These are phyloP conservation scores for Backusella mclennaniae DNA, from an alignment of 192 early-diverging fungal genomes.

Conservation along the genomic window DNA sequence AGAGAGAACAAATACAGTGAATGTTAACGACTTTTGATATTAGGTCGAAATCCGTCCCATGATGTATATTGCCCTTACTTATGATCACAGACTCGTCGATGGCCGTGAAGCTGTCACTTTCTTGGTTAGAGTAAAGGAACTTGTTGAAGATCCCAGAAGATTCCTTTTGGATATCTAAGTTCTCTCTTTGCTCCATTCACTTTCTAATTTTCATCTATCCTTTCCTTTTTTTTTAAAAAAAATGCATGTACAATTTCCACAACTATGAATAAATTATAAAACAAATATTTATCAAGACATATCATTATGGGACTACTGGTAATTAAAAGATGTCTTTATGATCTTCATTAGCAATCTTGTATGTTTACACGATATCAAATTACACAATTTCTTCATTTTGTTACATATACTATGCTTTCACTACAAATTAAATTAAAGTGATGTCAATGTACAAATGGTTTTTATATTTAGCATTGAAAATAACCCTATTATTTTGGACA, in stretches of 20 bases:
- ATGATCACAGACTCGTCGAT: constrained; percentile 98
- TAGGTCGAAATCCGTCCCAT: constrained; percentile 78
- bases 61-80: constrained; percentile 99
- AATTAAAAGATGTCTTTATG: too few species aligned
- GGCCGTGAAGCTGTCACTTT: constrained; percentile 99
- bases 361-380: too few species aligned
- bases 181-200: neutral
- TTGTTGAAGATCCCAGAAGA: constrained; percentile 93
- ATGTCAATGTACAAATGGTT: too few species aligned
- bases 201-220: neutral
- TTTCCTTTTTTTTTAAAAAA: neutral
- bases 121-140: constrained; percentile 96
- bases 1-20: too few species aligned
- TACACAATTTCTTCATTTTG: too few species aligned
- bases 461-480: too few species aligned
- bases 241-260: constrained; percentile 5
- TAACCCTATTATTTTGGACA: too few species aligned
- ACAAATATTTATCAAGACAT: too few species aligned
- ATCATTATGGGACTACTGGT: too few species aligned
- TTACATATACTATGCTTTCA: too few species aligned
- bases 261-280: constrained; percentile 3
- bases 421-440: too few species aligned
- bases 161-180: constrained; percentile 86
- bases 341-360: too few species aligned
- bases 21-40: neutral